Evolutionary conservation across 1,139 yeast genomes (phyloP), one percentile per base, ranked within the genome.

Genomic region (Blastobotrys proliferans): DNA sequence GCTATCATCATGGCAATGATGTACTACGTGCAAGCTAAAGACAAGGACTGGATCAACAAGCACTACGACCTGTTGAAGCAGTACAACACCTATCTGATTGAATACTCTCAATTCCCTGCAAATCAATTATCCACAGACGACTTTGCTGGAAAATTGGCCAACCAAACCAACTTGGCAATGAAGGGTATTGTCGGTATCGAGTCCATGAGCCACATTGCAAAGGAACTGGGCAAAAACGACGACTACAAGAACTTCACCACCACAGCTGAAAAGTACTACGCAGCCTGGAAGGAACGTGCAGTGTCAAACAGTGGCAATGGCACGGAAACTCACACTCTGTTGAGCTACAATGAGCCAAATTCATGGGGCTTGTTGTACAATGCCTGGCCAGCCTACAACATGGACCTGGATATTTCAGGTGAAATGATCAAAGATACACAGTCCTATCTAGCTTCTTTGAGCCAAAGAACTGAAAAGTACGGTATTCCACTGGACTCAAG

Each of bases 41-140:
- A 40, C 22, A 3, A 6, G 8, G 29, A 28, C 2, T 40, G 31
- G 20, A 21, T 38, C 14, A 30, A 33, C 10, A 29, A 34, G 10
- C 24, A 42, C 31, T 42, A 38, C 28, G 27, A 28, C 20, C 28
- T 18, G 25, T 38, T 42, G 36, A 28, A 20, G 20, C 39, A 42
- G 30, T 42, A 30, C 39, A 33, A 19, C 18, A 32, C 22, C 9
- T 37, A 38, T 18, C 20, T 42, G 22, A 10, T 38, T 3, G 42
- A 42, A 14, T 38, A 18, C 11, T 26, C 41, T 5, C 27, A 14
- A 3, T 29, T 14, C 9, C 45, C 48, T 2, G 40, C 27, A 8
- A 16, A 34, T 13, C 48, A 41, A 35, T 20, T 45, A 6, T 41
- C 45, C 18, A 42, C 48, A 28, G 48, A 45, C 19, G 48, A 41